Evolutionary conservation across 2,329 filamentous ascomycete genomes (phyloP).

Genomic region (Phialophora verrucosa): DNA sequence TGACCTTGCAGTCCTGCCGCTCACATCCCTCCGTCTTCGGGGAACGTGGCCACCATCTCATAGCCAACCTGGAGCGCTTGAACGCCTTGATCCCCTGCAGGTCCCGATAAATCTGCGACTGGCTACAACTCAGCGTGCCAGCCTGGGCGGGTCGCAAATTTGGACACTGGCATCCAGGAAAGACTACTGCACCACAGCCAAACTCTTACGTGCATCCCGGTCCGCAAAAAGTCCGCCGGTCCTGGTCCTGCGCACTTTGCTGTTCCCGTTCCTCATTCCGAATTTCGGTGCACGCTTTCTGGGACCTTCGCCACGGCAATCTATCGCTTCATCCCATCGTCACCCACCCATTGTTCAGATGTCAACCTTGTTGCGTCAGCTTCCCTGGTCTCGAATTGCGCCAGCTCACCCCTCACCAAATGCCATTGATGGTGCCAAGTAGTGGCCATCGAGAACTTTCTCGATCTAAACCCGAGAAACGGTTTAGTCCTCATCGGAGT

Average conservation of each 20-base stretch:
- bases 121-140: slow-evolving; percentile 20
- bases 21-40: not conserved
- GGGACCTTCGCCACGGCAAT: slow-evolving; percentile 4
- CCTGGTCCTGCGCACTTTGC: slow-evolving; percentile 10
- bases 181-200: slow-evolving; percentile 23
- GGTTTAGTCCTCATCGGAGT: not conserved
- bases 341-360: slow-evolving; percentile 3
- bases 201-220: slow-evolving; percentile 16
- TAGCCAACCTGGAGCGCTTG: not conserved
- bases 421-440: slow-evolving; percentile 20
- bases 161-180: slow-evolving; percentile 13
- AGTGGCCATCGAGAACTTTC: slow-evolving; percentile 13
- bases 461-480: slow-evolving; percentile 3
- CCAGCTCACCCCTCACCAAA: slow-evolving; percentile 21
- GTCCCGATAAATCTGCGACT: slow-evolving; percentile 24
- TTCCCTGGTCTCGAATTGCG: slow-evolving; percentile 20
- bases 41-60: not conserved
- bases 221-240: slow-evolving; percentile 14
- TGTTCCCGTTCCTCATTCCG: slow-evolving; percentile 17
- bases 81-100: slow-evolving; percentile 18
- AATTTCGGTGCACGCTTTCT: slow-evolving; percentile 32
- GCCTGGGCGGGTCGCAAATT: slow-evolving; percentile 22
- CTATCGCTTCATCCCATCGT: slow-evolving; percentile 4
- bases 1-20: not conserved
- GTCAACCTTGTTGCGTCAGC: slow-evolving; percentile 21